Evolutionary conservation across 1,139 yeast genomes (phyloP).

Genomic region (Yamadazyma friedrichii): DNA sequence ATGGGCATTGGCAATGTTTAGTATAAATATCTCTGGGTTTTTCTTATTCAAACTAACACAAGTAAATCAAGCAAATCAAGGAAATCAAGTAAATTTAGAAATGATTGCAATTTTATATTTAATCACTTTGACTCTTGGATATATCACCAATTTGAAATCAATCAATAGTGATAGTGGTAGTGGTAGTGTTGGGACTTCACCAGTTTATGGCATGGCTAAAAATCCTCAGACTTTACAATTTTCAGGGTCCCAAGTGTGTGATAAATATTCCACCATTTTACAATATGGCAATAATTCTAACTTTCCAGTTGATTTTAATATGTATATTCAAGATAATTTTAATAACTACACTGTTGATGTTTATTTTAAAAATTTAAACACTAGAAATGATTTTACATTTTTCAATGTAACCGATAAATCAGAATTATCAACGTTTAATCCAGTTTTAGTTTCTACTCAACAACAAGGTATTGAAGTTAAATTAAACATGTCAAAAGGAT

Average conservation of each 20-base stretch:
- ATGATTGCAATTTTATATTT: constrained; percentile 2
- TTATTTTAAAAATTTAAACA: constrained; percentile 19
- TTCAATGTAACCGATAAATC: constrained; percentile 18
- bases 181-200: not conserved
- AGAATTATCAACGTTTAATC: constrained; percentile 17
- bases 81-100: not conserved
- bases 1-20: too few relatives aligned
- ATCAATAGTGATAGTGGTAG: not conserved
- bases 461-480: constrained; percentile 20
- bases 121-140: constrained; percentile 1
- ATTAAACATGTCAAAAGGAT: constrained; percentile 18
- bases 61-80: not conserved
- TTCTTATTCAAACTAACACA: not conserved
- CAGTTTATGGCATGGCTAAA: not conserved
- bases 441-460: constrained; percentile 18
- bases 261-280: constrained; percentile 18
- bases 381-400: constrained; percentile 15
- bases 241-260: constrained; percentile 20
- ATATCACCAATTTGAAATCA: not conserved
- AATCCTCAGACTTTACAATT: constrained; percentile 9
- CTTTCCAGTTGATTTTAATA: constrained; percentile 15
- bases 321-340: constrained; percentile 16
- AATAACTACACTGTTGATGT: constrained; percentile 20
- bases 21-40: too few relatives aligned
- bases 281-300: constrained; percentile 11